Base-by-base conservation (phyloP, 805 yeast genomes). In the Ogataea wickerhamii region DNA sequence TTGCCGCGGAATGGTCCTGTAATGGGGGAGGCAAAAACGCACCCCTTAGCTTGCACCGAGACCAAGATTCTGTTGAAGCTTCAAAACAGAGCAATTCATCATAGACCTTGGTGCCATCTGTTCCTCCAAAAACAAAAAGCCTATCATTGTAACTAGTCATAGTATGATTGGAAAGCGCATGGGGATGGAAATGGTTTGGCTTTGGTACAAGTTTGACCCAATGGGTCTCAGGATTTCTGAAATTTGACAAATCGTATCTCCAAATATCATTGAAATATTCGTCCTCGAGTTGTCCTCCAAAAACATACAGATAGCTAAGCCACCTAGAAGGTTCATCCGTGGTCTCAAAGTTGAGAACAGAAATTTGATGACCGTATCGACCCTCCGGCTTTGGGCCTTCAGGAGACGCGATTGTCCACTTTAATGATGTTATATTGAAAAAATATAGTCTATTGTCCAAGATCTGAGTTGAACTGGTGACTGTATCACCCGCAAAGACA, bases 401-500 rank as follows among this genome's bases (percentile, higher is more conserved):
- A 0, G 88, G 87, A 44, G 76, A 73, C 45, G 96, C 87, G 10
- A 80, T 74, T 0, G 89, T 81, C 91, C 93, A 84, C 51, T 80
- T 80, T 45, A 77, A 68, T 2, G 89, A 78, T 34, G 82, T 78
- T 44, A 84, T 82, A 60, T 85, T 84, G 67, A 93, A 83, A 52
- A 93, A 73, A 60, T 93, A 93, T 43, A 93, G 68, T 56, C 85
- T 87, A 63, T 91, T 89, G 63, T 93, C 99, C 48, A 94, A 80
- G 40, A 76, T 78, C 5, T 87, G 87, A 35, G 72, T 71, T 34
- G 74, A 74, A 55, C 83, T 87, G 24, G 88, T 82, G 27, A 80
- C 84, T 1, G 98, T 93, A 58, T 93, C 98, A 53, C 99, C 99
- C 24, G 98, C 98, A 63, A 87, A 91, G 11, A 93, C 78, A 31